Evolutionary conservation across 2,329 filamentous ascomycete species (phyloP).

Genomic region (Penicillium sp.): DNA sequence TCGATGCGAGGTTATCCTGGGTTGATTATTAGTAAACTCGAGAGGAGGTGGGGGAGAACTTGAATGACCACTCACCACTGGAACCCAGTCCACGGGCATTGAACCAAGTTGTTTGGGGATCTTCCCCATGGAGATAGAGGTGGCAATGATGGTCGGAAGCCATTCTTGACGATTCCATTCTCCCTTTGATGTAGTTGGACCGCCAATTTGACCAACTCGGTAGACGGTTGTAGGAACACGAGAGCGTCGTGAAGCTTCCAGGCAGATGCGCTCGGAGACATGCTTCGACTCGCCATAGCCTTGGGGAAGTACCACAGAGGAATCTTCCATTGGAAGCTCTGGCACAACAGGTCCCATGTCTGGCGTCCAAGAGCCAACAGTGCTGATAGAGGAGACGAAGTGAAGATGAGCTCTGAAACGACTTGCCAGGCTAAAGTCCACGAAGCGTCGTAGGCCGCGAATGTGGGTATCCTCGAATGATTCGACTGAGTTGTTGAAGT

Average conservation of each 20-base stretch:
- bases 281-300: slow-evolving; percentile 40
- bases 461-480: slow-evolving; percentile 37
- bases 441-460: slow-evolving; percentile 27
- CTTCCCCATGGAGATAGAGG: slow-evolving; percentile 50
- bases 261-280: slow-evolving; percentile 47
- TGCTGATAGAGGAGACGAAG: slow-evolving; percentile 33
- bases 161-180: slow-evolving; percentile 59
- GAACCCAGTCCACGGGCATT: slow-evolving; percentile 51
- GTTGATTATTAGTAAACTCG: slow-evolving; percentile 3
- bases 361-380: slow-evolving; percentile 23
- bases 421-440: slow-evolving; percentile 27
- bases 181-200: slow-evolving; percentile 36
- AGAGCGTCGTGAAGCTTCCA: slow-evolving; percentile 24
- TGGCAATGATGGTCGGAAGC: slow-evolving; percentile 52
- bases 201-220: slow-evolving; percentile 39
- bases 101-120: slow-evolving; percentile 49
- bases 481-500: slow-evolving; percentile 36
- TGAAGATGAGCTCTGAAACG: slow-evolving; percentile 23
- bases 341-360: slow-evolving; percentile 27
- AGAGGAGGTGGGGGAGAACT: not conserved
- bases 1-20: slow-evolving; percentile 40
- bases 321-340: slow-evolving; percentile 22
- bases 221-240: slow-evolving; percentile 23
- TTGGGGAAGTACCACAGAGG: slow-evolving; percentile 31
- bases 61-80: slow-evolving; percentile 14